Conservation (phyloP, 2,329 filamentous ascomycete species). For the Thielaviopsis musarum region DNA sequence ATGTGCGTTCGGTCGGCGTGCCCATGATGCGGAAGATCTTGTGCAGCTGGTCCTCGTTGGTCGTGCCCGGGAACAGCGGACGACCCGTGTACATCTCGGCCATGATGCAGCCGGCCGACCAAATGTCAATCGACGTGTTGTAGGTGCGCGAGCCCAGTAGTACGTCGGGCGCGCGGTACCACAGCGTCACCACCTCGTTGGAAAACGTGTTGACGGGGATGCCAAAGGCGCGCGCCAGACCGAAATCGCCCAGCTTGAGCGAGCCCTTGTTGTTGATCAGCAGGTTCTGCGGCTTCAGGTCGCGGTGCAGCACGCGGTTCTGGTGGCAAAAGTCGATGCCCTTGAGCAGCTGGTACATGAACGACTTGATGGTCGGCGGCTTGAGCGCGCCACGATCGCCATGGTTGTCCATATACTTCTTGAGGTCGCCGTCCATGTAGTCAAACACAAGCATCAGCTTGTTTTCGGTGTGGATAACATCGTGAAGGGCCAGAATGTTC, state of each 20-base stretch:
- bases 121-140: conserved; percentile 99
- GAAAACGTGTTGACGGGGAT: conserved; percentile 97
- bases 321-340: conserved; percentile 98
- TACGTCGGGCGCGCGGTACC: conserved; percentile 95
- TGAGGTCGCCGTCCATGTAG: conserved; percentile 95
- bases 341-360: conserved; percentile 94
- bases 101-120: conserved; percentile 99
- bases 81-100: conserved; percentile 97
- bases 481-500: conserved; percentile 92
- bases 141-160: conserved; percentile 87
- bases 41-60: conserved; percentile 92
- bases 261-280: conserved; percentile 85
- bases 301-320: conserved; percentile 87
- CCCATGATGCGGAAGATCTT: conserved; percentile 99
- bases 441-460: conserved; percentile 99
- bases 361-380: conserved; percentile 84
- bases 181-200: conserved; percentile 92
- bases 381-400: conserved; percentile 82
- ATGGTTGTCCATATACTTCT: conserved; percentile 94
- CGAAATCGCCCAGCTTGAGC: conserved; percentile 88
- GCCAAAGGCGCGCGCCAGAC: conserved; percentile 82
- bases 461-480: conserved; percentile 99
- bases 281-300: conserved; percentile 90
- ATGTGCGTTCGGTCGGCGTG: conserved; percentile 84
- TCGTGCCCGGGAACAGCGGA: conserved; percentile 90